These are phyloP conservation scores for Ramularia collo-cygni DNA, from an alignment of 2,329 filamentous ascomycete genomes.

Conservation along the genomic window DNA sequence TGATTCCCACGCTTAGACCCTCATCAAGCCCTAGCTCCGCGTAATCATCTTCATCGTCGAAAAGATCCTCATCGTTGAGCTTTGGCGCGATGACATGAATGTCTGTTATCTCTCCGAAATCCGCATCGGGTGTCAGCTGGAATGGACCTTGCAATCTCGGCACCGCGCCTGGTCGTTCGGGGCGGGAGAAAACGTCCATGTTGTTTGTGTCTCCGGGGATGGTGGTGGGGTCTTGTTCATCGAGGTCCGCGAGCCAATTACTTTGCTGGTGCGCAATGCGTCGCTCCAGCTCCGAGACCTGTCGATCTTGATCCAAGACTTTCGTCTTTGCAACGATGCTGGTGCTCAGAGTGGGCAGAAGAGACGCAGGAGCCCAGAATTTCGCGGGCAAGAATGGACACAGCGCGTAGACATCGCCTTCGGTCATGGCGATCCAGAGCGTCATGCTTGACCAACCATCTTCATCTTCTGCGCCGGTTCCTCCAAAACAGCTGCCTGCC, in stretches of 20 bases:
- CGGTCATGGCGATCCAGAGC: conserved; percentile 90
- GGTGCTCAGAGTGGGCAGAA: conserved; percentile 75
- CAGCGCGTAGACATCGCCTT: conserved; percentile 87
- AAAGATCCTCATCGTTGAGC: conserved; percentile 47
- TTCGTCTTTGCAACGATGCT: conserved; percentile 68
- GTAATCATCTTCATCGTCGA: conserved; percentile 45
- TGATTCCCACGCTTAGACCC: conserved; percentile 49
- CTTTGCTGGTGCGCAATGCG: conserved; percentile 47
- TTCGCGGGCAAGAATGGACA: conserved; percentile 82
- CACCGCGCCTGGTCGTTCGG: conserved; percentile 47
- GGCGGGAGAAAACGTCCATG: conserved; percentile 50
- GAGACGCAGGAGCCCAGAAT: conserved; percentile 66
- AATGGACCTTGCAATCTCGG: conserved; percentile 59
- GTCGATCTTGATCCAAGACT: conserved; percentile 35
- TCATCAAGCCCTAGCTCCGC: conserved; percentile 30
- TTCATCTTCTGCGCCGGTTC: conserved; percentile 51
- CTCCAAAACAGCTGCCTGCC: conserved; percentile 83
- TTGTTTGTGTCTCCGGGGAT: conserved; percentile 33
- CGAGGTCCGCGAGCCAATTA: conserved; percentile 45
- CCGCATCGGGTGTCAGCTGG: conserved; percentile 43
- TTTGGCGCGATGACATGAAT: conserved; percentile 52
- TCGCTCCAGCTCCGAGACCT: conserved; percentile 40
- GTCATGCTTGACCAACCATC: conserved; percentile 89
- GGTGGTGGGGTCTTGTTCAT: conserved; percentile 14
- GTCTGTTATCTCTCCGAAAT: conserved; percentile 54